Base-by-base conservation (phyloP, 768 basidiomycete species). In the Neoboletus magnificus region DNA sequence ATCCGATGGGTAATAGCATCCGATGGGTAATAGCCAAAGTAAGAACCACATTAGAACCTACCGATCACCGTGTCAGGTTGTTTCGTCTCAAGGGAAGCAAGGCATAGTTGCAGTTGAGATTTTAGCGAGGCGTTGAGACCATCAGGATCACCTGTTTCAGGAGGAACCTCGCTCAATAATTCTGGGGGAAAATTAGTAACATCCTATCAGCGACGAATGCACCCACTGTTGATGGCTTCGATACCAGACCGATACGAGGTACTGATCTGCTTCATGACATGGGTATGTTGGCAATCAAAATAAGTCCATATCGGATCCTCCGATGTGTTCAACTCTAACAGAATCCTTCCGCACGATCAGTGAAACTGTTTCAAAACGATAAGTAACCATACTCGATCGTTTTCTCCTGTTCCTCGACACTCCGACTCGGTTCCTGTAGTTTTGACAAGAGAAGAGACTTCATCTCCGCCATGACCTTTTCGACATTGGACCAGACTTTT, bases 301-400 rank as follows among this genome's bases (percentile, higher is more conserved):
- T 91, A 99, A 10, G 87, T 84, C 97, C 96, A 99, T 42, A 93
- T 82, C 0, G 95, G 92, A 66, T 99, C 96, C 55, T 96, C 93
- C 12, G 84, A 79, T 2, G 84, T 79, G 63, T 89, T 91, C 54
- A 99, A 73, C 59, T 99, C 96, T 48, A 94, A 76, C 32, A 98
- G 73, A 47, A 98, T 88, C 65, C 96, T 98, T 61, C 0, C 36
- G 0, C 16, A 42, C 23, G 58, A 48, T 64, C 43, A 69, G 54
- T 33, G 32, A n/a, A 36, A 46, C n/a, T 33, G 47, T 15, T 37
- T 40, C 7, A 27, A 29, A 48, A 41, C 54, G 20, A 42, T 22
- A 18, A 48, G 27, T 7, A 1, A 35, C 73, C 86, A 62, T 64
- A 93, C 97, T 98, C 95, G 52, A 99, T 89, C 2, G 91, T 97